Percentiles rank a stretch among this genome's conserved stretches.
phyloP scores from a whole-genome alignment of 164 flowering plant genomes.

The Buxus sempervirens region DNA sequence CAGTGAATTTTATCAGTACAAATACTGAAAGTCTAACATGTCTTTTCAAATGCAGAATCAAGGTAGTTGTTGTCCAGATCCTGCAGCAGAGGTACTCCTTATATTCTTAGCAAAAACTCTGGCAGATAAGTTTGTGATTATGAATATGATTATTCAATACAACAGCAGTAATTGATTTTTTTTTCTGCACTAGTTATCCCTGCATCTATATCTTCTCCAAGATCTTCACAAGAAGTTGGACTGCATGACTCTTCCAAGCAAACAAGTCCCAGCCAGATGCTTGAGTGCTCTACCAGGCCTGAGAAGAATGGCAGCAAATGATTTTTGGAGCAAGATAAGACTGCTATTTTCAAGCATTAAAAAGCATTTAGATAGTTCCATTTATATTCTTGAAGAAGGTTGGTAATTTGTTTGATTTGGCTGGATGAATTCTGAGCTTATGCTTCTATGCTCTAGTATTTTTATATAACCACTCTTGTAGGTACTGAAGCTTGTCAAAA shows the following conservation, averaged over 20 bases:
- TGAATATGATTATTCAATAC: not conserved
- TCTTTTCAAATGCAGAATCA: slow-evolving; percentile 41
- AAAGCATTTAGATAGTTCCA: slow-evolving; percentile 48
- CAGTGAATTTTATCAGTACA: not conserved
- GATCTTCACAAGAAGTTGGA: slow-evolving; percentile 71
- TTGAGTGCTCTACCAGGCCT: slow-evolving; percentile 35
- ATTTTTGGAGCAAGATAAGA: slow-evolving; percentile 40
- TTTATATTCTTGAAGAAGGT: slow-evolving; percentile 54
- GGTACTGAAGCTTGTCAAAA: slow-evolving; percentile 56
- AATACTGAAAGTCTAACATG: slow-evolving; percentile 3
- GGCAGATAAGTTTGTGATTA: not conserved
- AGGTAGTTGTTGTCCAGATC: slow-evolving; percentile 61
- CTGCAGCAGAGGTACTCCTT: slow-evolving; percentile 60
- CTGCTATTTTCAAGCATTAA: slow-evolving; percentile 52
- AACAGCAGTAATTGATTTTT: slow-evolving; percentile 1
- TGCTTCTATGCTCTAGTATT: slow-evolving; percentile 4
- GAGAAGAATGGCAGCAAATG: slow-evolving; percentile 28
- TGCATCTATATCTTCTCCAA: slow-evolving; percentile 64
- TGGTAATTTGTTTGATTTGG: slow-evolving; percentile 2
- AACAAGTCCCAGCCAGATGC: slow-evolving; percentile 29
- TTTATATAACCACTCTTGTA: slow-evolving; percentile 18
- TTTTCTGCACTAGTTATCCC: slow-evolving; percentile 48
- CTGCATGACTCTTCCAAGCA: slow-evolving; percentile 35
- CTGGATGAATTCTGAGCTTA: not conserved
- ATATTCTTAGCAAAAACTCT: slow-evolving; percentile 1